phyloP scores from a whole-genome alignment of 306 rosid genomes.

The Purshia tridentata region DNA sequence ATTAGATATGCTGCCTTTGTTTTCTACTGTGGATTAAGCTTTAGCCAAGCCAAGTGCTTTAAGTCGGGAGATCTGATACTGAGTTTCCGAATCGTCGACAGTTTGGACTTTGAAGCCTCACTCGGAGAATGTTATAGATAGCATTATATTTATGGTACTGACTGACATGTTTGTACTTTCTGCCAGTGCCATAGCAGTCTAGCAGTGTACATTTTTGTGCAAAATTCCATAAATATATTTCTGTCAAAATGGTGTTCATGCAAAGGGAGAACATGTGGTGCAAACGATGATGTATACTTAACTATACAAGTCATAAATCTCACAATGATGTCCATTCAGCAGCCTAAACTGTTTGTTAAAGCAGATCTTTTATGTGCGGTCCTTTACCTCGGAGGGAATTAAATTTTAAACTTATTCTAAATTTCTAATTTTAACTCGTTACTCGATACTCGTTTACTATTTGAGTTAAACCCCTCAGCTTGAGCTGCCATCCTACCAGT shows the following conservation, averaged over 20 bases:
- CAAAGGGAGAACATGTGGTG: neutral
- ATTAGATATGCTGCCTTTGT: constrained; percentile 16
- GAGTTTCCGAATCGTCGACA: neutral
- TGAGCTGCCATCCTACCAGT: no score
- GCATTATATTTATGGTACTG: neutral
- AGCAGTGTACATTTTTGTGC: neutral
- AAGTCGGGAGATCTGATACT: neutral
- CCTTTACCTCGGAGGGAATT: no score
- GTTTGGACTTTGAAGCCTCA: neutral
- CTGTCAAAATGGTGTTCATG: neutral
- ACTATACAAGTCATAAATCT: neutral
- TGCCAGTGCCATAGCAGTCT: neutral
- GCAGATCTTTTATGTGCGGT: no score
- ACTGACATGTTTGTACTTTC: neutral
- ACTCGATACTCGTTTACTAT: no score
- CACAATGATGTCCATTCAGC: no score
- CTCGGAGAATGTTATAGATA: neutral
- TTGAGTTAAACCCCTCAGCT: no score
- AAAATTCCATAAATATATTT: neutral
- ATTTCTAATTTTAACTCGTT: no score
- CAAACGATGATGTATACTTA: neutral
- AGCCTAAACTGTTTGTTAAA: no score
- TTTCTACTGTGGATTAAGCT: constrained; percentile 17
- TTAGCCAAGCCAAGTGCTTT: neutral
- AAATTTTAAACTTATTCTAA: no score